Base-by-base conservation (phyloP, 495 filamentous ascomycete genomes). In the Xylaria cubensis region DNA sequence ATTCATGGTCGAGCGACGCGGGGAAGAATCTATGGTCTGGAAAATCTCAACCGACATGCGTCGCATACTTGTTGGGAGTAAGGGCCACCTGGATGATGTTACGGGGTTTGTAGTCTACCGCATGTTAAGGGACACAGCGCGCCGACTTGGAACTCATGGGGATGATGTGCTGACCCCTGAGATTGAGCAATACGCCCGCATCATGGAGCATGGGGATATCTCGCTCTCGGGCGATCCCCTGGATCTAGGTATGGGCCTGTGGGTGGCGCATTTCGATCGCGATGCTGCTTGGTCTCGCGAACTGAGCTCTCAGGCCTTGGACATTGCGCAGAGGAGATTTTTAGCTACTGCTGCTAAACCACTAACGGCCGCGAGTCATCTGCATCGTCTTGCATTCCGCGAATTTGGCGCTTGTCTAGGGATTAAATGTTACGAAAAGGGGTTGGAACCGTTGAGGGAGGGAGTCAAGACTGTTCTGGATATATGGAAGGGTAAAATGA, bases 201-300 rank as follows among this genome's bases (percentile, higher is more conserved):
- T 91, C n/a, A 86, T 90, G 84, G 71, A 76, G 44, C 76, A 80
- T 0, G 86, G 86, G 65, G 85, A 84, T 1, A 82, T 83, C 71
- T 86, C 79, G 69, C 82, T 86, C 1, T 88, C 87, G 65, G 77
- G 71, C 7, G 90, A 91, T 78, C 81, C 86, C 32, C 72, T 91
- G 17, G 90, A 92, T 78, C 75, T 91, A 66, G 90, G 90, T 0
- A 91, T 92, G 90, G 86, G 89, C 7, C 71, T 92, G 50, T 92
- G 90, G 90, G 86, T 87, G 61, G 82, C 82, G 24, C 88, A 91
- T 74, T 90, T 90, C 79, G 87, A 86, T 72, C 75, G 76, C 1
- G 83, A 83, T 19, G 83, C 84, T 17, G 56, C 53, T 1, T 92
- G 90, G 89, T 88, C 88, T 15, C 72, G 70, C 7, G 73, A 78